A percentile compares a stretch with the other conserved stretches of the same genome.
Evolutionary conservation across 2,329 filamentous ascomycete genomes (phyloP).

Genomic region (Dactylellina leptospora): DNA sequence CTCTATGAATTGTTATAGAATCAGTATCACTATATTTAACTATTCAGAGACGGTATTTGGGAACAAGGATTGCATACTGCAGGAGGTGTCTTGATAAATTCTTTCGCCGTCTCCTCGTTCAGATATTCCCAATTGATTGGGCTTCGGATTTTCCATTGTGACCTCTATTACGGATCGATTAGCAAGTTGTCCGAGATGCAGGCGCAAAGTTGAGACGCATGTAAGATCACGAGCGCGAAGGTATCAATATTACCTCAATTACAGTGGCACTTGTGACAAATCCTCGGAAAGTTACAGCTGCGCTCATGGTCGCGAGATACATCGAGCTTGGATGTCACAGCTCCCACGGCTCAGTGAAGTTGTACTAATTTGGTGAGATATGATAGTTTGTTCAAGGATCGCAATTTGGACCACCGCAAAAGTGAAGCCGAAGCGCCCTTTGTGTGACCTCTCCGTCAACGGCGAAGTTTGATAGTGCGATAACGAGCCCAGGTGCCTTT

Average conservation of each 20-base stretch:
- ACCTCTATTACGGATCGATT: conserved; percentile 10
- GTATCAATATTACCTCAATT: conserved; percentile 35
- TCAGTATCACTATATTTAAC: too few species aligned
- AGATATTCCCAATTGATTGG: conserved; percentile 45
- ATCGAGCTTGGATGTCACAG: too few species aligned
- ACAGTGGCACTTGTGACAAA: conserved; percentile 35
- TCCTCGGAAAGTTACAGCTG: conserved; percentile 8
- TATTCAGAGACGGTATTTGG: neutral
- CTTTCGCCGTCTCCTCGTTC: conserved; percentile 1
- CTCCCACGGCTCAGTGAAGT: too few species aligned
- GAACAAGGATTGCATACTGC: conserved; percentile 6
- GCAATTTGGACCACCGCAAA: too few species aligned
- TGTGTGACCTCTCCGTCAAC: too few species aligned
- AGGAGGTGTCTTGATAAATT: conserved; percentile 34
- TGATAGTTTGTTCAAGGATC: too few species aligned
- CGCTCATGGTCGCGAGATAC: neutral
- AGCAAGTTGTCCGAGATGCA: neutral
- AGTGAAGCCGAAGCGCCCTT: too few species aligned
- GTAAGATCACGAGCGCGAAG: too few species aligned
- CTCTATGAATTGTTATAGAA: conserved; percentile 4
- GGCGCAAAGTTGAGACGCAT: too few species aligned
- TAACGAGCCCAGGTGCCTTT: too few species aligned
- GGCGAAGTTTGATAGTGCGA: too few species aligned
- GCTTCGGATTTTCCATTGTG: conserved; percentile 40
- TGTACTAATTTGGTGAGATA: too few species aligned